These are phyloP conservation scores for Strombidium stylifer DNA, from an alignment of 73 alveolate genomes.

Conservation along the genomic window DNA sequence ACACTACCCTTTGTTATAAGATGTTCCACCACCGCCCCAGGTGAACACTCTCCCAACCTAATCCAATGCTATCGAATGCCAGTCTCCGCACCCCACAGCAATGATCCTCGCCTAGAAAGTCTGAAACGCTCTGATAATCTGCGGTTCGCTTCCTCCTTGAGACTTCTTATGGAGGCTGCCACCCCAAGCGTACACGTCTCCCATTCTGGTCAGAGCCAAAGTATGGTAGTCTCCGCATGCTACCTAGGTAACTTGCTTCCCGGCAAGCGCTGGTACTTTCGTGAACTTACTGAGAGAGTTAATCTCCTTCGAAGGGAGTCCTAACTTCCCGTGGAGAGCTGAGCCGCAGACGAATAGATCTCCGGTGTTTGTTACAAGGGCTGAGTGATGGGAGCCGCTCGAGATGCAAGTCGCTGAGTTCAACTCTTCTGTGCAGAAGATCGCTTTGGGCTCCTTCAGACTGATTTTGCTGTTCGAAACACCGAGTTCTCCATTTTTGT, in stretches of 20 bases:
- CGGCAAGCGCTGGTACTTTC: slow-evolving; percentile 58
- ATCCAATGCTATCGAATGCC: slow-evolving; percentile 94
- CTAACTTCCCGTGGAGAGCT: slow-evolving; percentile 94
- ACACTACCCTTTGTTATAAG: slow-evolving; percentile 95
- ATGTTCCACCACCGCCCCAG: slow-evolving; percentile 99
- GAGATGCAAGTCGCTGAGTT: slow-evolving; percentile 66
- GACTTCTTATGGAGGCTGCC: slow-evolving; percentile 94
- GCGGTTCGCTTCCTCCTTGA: slow-evolving; percentile 59
- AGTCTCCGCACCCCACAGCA: slow-evolving; percentile 96
- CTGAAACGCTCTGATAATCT: slow-evolving; percentile 61
- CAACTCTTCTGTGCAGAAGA: slow-evolving; percentile 55
- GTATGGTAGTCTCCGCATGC: slow-evolving; percentile 98
- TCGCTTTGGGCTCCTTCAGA: slow-evolving; percentile 72
- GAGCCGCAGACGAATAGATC: slow-evolving; percentile 91
- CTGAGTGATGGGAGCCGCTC: slow-evolving; percentile 93
- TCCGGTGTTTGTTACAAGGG: slow-evolving; percentile 85
- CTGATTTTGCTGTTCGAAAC: slow-evolving; percentile 56
- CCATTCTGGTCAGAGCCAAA: slow-evolving; percentile 81
- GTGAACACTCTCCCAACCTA: slow-evolving; percentile 84
- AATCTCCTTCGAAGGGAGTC: slow-evolving; percentile 60
- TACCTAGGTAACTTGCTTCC: slow-evolving; percentile 74
- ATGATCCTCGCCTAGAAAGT: too few relatives aligned
- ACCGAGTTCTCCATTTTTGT: slow-evolving; percentile 95
- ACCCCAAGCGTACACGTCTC: slow-evolving; percentile 96
- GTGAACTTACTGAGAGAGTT: slow-evolving; percentile 59